Conservation (phyloP, 75 land plant species). For the Chamaecyparis obtusa region DNA sequence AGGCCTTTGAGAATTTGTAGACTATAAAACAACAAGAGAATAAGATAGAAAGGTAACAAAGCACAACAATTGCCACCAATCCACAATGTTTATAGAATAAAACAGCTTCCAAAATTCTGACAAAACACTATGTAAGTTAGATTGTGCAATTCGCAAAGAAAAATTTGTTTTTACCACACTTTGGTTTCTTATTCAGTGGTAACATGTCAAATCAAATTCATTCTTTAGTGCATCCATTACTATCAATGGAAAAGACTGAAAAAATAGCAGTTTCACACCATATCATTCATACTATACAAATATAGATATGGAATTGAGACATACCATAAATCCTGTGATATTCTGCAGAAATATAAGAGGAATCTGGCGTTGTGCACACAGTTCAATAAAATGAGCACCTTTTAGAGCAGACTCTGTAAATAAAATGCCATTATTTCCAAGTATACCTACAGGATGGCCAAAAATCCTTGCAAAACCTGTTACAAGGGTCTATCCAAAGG, state of each 20-base stretch:
- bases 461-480: conserved; percentile 93
- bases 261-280: background rate
- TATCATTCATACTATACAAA: background rate
- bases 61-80: background rate
- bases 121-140: background rate
- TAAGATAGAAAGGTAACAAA: background rate
- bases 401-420: conserved; percentile 97
- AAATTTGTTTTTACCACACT: background rate
- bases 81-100: background rate
- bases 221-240: background rate
- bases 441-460: conserved; percentile 94
- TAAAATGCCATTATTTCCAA: conserved; percentile 97
- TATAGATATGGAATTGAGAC: background rate
- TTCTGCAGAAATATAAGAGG: conserved; percentile 97
- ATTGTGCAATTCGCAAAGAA: background rate
- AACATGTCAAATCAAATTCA: background rate
- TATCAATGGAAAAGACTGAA: background rate
- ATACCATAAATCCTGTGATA: conserved; percentile 99
- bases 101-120: background rate
- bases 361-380: conserved; percentile 94
- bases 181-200: background rate
- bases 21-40: background rate
- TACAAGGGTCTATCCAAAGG: conserved; percentile 76
- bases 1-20: background rate
- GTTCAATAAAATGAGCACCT: conserved; percentile 95